phyloP scores from a whole-genome alignment of 306 rosid genomes.

The Psophocarpus tetragonolobus region DNA sequence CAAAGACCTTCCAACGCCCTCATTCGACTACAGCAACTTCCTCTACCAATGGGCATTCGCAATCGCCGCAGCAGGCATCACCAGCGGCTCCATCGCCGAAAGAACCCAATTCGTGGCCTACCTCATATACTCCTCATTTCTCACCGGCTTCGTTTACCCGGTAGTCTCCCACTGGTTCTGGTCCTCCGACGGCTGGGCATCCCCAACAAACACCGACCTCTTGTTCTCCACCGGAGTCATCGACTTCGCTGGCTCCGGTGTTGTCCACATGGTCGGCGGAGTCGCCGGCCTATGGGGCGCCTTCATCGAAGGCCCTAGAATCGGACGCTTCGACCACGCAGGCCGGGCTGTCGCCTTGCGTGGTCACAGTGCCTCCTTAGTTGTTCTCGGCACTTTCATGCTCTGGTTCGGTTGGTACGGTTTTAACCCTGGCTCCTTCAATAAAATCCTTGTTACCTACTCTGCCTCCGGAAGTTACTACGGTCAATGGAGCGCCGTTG shows the following conservation, averaged over 20 bases:
- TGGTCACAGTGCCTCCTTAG: conserved; percentile 75
- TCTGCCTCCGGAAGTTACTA: conserved; percentile 45
- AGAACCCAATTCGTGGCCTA: conserved; percentile 89
- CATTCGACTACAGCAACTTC: conserved; percentile 58
- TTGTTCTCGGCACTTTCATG: conserved; percentile 77
- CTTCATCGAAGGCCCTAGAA: conserved; percentile 75
- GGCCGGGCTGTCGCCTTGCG: conserved; percentile 56
- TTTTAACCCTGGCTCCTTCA: conserved; percentile 88
- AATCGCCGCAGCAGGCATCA: conserved; percentile 93
- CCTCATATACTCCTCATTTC: conserved; percentile 75
- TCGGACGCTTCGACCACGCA: conserved; percentile 71
- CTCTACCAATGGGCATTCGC: conserved; percentile 99
- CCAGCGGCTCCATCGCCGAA: conserved; percentile 90
- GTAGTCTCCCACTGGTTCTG: conserved; percentile 93
- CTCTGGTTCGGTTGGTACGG: conserved; percentile 99
- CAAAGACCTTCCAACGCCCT: conserved; percentile 30
- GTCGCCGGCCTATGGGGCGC: conserved; percentile 94
- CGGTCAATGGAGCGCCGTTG: conserved; percentile 92
- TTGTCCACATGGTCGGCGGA: conserved; percentile 91
- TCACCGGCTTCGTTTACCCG: conserved; percentile 92
- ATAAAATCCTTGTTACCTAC: conserved; percentile 50
- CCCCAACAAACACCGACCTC: conserved; percentile 22
- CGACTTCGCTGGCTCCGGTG: conserved; percentile 93
- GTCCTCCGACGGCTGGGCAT: conserved; percentile 90
- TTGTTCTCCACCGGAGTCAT: conserved; percentile 71